Evolutionary conservation across 306 rosid species (phyloP).

Genomic region (Begonia fuchsioides): DNA sequence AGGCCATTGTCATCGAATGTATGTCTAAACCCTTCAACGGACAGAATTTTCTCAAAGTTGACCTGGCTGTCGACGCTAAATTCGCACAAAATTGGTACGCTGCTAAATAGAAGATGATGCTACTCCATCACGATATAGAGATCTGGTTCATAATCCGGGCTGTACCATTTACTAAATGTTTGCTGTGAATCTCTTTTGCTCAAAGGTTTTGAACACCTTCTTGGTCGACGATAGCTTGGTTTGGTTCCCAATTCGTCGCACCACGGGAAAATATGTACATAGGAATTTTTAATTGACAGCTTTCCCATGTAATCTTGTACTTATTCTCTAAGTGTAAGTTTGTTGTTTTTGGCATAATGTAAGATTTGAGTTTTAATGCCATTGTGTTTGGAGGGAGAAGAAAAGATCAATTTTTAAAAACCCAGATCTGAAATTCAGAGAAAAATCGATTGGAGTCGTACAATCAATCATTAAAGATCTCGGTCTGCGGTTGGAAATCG

Average conservation of each 20-base stretch:
- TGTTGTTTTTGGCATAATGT: not conserved
- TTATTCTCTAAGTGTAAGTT: not conserved
- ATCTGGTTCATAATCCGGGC: not conserved
- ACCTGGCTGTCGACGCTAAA: conserved; percentile 77
- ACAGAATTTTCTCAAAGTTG: conserved; percentile 57
- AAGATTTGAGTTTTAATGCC: too few relatives aligned
- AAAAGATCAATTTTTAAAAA: too few relatives aligned
- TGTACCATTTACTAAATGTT: too few relatives aligned
- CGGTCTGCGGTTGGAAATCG: too few relatives aligned
- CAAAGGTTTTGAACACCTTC: too few relatives aligned
- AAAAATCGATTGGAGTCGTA: too few relatives aligned
- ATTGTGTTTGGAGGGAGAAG: too few relatives aligned
- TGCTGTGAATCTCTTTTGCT: too few relatives aligned
- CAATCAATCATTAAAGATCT: too few relatives aligned
- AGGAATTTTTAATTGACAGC: not conserved
- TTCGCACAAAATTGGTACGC: conserved; percentile 83
- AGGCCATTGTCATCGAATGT: conserved; percentile 76
- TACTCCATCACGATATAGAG: not conserved
- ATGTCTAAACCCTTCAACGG: conserved; percentile 82
- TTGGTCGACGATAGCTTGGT: not conserved
- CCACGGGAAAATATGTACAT: conserved; percentile 4
- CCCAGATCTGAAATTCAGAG: too few relatives aligned
- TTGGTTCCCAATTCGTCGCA: not conserved
- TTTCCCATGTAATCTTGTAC: not conserved
- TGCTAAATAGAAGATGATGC: conserved; percentile 31